Evolutionary conservation across 2,329 filamentous ascomycete genomes (phyloP).

Genomic region (Delphinella strobiligena): DNA sequence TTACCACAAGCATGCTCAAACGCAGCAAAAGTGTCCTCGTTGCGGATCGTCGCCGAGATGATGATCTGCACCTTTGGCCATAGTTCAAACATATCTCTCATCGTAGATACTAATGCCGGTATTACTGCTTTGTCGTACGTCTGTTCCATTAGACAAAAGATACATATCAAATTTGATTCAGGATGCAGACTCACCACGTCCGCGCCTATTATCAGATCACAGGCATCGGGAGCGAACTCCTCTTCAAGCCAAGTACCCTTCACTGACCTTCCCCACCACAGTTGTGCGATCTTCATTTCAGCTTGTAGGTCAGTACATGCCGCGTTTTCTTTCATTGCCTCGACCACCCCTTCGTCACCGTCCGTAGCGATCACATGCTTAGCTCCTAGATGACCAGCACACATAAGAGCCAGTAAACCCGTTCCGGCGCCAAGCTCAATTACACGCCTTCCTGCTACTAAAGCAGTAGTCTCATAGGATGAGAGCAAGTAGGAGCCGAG

Average conservation of each 20-base stretch:
- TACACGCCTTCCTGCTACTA: conserved; percentile 44
- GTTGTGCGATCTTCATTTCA: conserved; percentile 34
- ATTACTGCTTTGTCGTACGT: conserved; percentile 60
- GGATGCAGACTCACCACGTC: conserved; percentile 44
- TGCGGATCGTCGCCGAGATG: conserved; percentile 60
- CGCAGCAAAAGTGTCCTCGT: conserved; percentile 52
- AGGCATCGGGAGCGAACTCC: conserved; percentile 30
- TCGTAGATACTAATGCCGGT: conserved; percentile 50
- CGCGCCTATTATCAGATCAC: conserved; percentile 59
- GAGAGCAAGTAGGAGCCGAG: conserved; percentile 55
- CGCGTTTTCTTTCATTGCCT: conserved; percentile 54
- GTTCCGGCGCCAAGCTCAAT: conserved; percentile 68
- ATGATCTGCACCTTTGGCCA: conserved; percentile 47
- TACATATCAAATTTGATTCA: conserved; percentile 2
- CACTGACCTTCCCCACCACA: conserved; percentile 54
- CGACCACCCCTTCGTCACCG: conserved; percentile 60
- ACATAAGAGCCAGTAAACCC: conserved; percentile 62
- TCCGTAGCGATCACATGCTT: conserved; percentile 56
- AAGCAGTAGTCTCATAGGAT: conserved; percentile 20
- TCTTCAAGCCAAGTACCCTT: conserved; percentile 47
- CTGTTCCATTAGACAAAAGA: conserved; percentile 18
- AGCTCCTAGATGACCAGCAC: conserved; percentile 53
- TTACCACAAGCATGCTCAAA: conserved; percentile 50
- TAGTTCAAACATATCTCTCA: conserved; percentile 48
- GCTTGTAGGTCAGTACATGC: conserved; percentile 54